A percentile compares a stretch with the other conserved stretches of the same genome.
These are phyloP conservation scores for Penicillium paxilli DNA, from an alignment of 495 filamentous ascomycete genomes.

Conservation along the genomic window DNA sequence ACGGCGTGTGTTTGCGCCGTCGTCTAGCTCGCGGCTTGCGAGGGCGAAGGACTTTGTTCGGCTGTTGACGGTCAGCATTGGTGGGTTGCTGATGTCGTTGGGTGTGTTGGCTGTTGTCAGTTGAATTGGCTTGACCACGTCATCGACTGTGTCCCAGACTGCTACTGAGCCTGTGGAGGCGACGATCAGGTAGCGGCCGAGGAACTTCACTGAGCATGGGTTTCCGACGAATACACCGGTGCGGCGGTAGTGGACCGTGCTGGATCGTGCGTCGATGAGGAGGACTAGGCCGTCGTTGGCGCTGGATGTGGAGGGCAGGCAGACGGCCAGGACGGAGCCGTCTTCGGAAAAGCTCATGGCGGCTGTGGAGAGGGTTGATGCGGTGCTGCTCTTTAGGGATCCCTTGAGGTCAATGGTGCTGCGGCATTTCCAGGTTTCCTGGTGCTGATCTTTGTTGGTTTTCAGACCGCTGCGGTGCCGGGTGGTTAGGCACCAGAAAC, in stretches of 20 bases:
- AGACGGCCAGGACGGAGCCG: constrained; percentile 77
- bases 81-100: constrained; percentile 4
- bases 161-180: constrained; percentile 36
- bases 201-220: constrained; percentile 32
- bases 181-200: constrained; percentile 36
- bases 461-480: constrained; percentile 63
- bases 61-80: constrained; percentile 37
- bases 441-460: constrained; percentile 49
- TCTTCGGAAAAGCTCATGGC: constrained; percentile 77
- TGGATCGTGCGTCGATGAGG: constrained; percentile 37
- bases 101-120: constrained; percentile 8
- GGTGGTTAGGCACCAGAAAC: constrained; percentile 72
- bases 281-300: constrained; percentile 28
- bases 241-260: constrained; percentile 34
- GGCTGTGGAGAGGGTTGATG: constrained; percentile 24
- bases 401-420: constrained; percentile 54
- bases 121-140: constrained; percentile 33
- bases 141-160: constrained; percentile 46
- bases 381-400: constrained; percentile 32
- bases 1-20: constrained; percentile 20
- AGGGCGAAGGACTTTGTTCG: constrained; percentile 39
- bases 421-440: constrained; percentile 74
- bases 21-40: constrained; percentile 8
- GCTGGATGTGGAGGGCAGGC: constrained; percentile 30
- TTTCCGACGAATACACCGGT: constrained; percentile 31